Base-by-base conservation (phyloP, 2,329 filamentous ascomycete genomes). In the Ascosphaera aggregata region DNA sequence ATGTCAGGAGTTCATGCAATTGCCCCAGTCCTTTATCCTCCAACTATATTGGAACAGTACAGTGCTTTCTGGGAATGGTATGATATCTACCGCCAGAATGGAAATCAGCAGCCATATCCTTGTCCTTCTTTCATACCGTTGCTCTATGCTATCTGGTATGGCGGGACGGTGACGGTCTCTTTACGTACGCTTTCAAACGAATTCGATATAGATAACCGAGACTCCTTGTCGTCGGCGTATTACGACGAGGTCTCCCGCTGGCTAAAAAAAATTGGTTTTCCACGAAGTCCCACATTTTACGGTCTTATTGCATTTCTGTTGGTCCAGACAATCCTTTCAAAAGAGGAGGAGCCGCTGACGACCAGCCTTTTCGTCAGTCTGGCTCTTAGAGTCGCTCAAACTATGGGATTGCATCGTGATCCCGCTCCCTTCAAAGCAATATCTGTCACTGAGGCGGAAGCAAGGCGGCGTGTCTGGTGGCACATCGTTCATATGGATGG, bases 401-500 rank as follows among this genome's bases (percentile, higher is more conserved):
- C 58, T 7, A 62, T 64, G 54, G 61, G 61, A 11, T 48, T 64
- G 3, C 61, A 64, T 47, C 57, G 61, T 15, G 63, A 66, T 40
- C 61, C 62, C 2, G 58, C 59, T 0, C 57, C 63, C 17, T 65
- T 64, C 43, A 32, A 32, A n/a, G 58, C 59, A 4, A 58, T 65
- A 37, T 49, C 53, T 9, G 49, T 58, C 3, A 55, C 54, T 24
- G 59, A 63, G 44, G 60, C 61, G 2, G 61, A 64, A 44, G 54
- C 58, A 34, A 52, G 61, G 18, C 54, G 61, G 38, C 53, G 61
- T 13, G 48, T 64, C 38, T 64, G 61, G 61, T 64, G 60, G 59
- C 61, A 63, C 43, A 61, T 64, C 27, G 56, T 63, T 18, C 58
- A 64, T 35, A 61, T 62, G 51, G 60, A 63, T 43, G 51, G 60